Evolutionary conservation across 768 basidiomycete species (phyloP).

Genomic region (Amanita polypyramis): DNA sequence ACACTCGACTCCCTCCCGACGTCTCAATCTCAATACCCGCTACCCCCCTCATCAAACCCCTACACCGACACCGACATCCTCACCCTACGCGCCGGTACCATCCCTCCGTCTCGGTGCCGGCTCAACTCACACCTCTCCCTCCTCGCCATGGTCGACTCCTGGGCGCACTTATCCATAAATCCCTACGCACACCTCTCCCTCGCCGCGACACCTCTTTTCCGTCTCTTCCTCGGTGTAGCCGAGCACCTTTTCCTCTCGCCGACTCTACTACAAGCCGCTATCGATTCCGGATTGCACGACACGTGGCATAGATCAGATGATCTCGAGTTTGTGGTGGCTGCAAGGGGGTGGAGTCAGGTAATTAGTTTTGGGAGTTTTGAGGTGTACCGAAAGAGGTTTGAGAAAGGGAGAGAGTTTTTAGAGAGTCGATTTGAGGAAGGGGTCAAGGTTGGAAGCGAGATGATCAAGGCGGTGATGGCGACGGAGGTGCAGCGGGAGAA

Average conservation of each 20-base stretch:
- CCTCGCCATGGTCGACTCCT: slow-evolving; percentile 97
- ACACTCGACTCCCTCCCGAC: slow-evolving; percentile 1
- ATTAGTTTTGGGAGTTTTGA: slow-evolving; percentile 90
- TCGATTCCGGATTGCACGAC: slow-evolving; percentile 68
- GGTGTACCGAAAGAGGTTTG: slow-evolving; percentile 72
- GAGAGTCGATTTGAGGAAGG: slow-evolving; percentile 83
- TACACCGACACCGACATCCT: slow-evolving; percentile 6
- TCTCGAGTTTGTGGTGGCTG: slow-evolving; percentile 88
- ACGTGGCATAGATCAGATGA: slow-evolving; percentile 81
- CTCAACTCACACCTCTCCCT: slow-evolving; percentile 89
- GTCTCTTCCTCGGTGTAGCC: slow-evolving; percentile 93
- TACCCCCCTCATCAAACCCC: slow-evolving; percentile 7
- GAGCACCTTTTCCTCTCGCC: slow-evolving; percentile 85
- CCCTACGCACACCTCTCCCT: slow-evolving; percentile 88
- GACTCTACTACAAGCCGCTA: slow-evolving; percentile 51
- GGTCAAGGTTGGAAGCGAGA: slow-evolving; percentile 68
- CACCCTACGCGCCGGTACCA: slow-evolving; percentile 22
- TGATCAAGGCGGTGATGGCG: slow-evolving; percentile 83
- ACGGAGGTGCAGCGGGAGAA: slow-evolving; percentile 34
- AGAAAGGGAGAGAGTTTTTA: slow-evolving; percentile 74
- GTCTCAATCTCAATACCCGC: slow-evolving; percentile 2
- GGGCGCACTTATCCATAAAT: slow-evolving; percentile 79
- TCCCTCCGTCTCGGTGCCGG: slow-evolving; percentile 27
- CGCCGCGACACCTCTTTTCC: slow-evolving; percentile 93
- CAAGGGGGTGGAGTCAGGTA: slow-evolving; percentile 93